A percentile compares a stretch with the other conserved stretches of the same genome.
These are phyloP conservation scores for Cercospora sp. DNA, from an alignment of 2,329 filamentous ascomycete species.

Conservation along the genomic window DNA sequence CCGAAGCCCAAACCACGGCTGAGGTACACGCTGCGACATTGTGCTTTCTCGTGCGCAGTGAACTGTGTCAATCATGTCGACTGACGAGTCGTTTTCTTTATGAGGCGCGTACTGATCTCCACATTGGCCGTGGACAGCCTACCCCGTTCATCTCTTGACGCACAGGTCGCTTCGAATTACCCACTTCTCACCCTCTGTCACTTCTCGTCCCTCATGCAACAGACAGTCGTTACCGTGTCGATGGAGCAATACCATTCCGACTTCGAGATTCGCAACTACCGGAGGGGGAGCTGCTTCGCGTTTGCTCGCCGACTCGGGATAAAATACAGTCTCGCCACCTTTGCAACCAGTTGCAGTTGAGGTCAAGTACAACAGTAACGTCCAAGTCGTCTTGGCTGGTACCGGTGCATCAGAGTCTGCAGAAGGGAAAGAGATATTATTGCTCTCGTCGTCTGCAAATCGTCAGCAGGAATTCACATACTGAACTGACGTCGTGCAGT, in stretches of 20 bases:
- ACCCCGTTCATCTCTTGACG: constrained; percentile 51
- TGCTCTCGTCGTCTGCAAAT: constrained; percentile 77
- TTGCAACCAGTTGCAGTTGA: constrained; percentile 70
- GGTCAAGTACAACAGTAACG: constrained; percentile 82
- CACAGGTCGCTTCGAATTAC: constrained; percentile 82
- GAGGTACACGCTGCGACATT: too few species aligned
- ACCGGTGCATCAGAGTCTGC: constrained; percentile 43
- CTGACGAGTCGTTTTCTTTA: background rate
- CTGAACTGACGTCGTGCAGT: too few species aligned
- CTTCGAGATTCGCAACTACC: constrained; percentile 71
- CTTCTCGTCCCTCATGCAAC: constrained; percentile 82
- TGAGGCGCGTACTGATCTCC: background rate
- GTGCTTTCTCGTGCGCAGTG: too few species aligned
- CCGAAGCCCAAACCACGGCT: too few species aligned
- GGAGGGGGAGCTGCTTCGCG: constrained; percentile 48
- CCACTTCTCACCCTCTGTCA: constrained; percentile 83
- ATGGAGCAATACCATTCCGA: constrained; percentile 83
- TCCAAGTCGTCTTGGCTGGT: constrained; percentile 80
- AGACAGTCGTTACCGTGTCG: constrained; percentile 87
- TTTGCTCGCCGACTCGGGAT: constrained; percentile 60
- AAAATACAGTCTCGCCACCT: constrained; percentile 91
- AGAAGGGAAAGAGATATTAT: constrained; percentile 63
- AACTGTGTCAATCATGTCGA: background rate
- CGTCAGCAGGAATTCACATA: too few species aligned
- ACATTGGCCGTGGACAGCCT: background rate